Base-by-base conservation (phyloP, 495 filamentous ascomycete species). In the Penicillium coprophilum region DNA sequence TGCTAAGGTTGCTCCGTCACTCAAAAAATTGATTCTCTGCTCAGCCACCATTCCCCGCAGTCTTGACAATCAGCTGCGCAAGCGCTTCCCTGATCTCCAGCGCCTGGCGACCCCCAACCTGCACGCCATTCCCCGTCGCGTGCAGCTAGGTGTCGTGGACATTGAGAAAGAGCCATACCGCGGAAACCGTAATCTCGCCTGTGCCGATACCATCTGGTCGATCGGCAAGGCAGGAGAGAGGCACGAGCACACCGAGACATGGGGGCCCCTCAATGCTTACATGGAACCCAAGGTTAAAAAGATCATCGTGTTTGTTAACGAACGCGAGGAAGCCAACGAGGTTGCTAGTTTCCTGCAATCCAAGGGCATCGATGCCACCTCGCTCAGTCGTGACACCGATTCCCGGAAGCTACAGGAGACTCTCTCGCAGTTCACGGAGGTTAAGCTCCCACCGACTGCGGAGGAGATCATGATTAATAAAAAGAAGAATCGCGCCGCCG, bases 271-370 rank as follows among this genome's bases (percentile, higher is more conserved):
- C 47, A 57, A 58, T 7, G 55, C 59, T 17, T 72, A 71, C 55
- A 71, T 69, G 57, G 70, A 61, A 6, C 69, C 69, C n/a, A 86
- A 87, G 50, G 75, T 88, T 19, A 96, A 92, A 75, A 89, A 88
- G 51, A 87, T 97, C 62, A 82, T 98, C 57, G 93, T 98, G 1
- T 98, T 98, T 62, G 95, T 98, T 69, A 98, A 98, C 71, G 91
- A 97, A 78, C 87, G 95, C 28, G 93, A 97, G 64, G 89, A 88
- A 59, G 87, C 94, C 0, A 77, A 82, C 44, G 87, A 91, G 64
- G 80, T 98, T 0, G 86, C 92, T 15, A 70, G 88, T 9, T 97
- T 89, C 71, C 85, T 98, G 1, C 68, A 74, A 10, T 82, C 80
- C 19, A 97, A 96, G 74, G 90, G 90, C 31, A 91, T 98, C 62